phyloP scores from a whole-genome alignment of 2,329 filamentous ascomycete species.

The Ceratocystiopsis sp. region DNA sequence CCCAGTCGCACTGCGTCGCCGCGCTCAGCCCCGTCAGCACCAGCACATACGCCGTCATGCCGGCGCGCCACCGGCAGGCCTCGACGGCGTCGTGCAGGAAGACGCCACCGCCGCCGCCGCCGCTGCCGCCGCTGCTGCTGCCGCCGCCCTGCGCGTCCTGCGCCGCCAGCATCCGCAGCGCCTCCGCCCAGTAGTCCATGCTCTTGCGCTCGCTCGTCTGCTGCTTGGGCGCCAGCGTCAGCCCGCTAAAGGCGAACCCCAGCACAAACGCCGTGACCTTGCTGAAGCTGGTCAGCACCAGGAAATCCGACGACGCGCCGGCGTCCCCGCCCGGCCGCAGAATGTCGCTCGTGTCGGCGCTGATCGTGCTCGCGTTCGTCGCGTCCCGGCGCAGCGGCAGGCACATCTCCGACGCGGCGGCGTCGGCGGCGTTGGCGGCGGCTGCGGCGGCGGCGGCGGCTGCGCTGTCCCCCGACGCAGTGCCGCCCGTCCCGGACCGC shows the following conservation, averaged over 20 bases:
- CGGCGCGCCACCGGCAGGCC: conserved; percentile 45
- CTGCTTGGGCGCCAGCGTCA: conserved; percentile 24
- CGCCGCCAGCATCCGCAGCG: conserved; percentile 15
- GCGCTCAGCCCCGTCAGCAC: conserved; percentile 55
- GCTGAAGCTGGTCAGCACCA: conserved; percentile 43
- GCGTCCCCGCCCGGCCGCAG: conserved; percentile 26
- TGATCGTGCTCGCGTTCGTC: conserved; percentile 32
- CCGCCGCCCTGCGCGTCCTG: too few relatives aligned
- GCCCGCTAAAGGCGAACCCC: conserved; percentile 38
- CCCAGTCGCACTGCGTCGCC: conserved; percentile 55
- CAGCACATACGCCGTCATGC: conserved; percentile 51
- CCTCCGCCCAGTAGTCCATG: conserved; percentile 23
- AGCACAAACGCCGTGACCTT: conserved; percentile 40
- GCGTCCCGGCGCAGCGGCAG: conserved; percentile 38
- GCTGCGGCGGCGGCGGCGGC: conserved; percentile 15
- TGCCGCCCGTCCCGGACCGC: conserved; percentile 6
- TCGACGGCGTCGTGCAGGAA: conserved; percentile 39
- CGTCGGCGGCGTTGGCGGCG: neutral
- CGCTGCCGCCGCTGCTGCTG: conserved; percentile 8
- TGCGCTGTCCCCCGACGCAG: conserved; percentile 21
- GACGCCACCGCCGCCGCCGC: conserved; percentile 20
- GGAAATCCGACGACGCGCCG: conserved; percentile 27
- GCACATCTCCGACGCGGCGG: conserved; percentile 29
- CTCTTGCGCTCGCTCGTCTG: conserved; percentile 19
- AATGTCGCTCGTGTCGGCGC: conserved; percentile 37